Conservation (phyloP, 176 grass and related monocot genomes). For the Triticum turgidum region DNA sequence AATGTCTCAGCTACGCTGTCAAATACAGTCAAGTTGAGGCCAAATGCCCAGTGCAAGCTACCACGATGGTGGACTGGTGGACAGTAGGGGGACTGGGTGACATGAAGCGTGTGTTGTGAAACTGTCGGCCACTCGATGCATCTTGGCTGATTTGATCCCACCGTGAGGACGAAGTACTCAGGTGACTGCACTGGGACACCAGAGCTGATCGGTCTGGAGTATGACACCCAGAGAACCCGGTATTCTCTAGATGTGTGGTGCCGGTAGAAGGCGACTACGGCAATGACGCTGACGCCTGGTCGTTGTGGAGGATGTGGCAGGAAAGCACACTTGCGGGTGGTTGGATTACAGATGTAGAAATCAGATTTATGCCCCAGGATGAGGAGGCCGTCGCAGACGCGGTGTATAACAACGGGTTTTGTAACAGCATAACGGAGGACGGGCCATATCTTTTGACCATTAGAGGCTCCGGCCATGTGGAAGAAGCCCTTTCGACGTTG, state of each 20-base stretch:
- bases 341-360: too few relatives aligned
- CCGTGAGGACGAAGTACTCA: neutral
- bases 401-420: too few relatives aligned
- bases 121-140: neutral
- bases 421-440: neutral
- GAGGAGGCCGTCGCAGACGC: too few relatives aligned
- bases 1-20: neutral
- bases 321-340: too few relatives aligned
- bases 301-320: too few relatives aligned
- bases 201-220: too few relatives aligned
- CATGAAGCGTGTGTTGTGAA: neutral
- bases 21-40: neutral
- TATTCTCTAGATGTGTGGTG: neutral
- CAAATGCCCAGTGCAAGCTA: neutral
- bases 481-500: neutral
- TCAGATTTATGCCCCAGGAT: too few relatives aligned
- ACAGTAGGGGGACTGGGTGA: neutral
- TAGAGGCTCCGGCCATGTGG: neutral
- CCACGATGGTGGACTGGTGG: neutral
- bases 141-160: neutral
- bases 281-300: neutral
- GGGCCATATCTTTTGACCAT: neutral
- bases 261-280: neutral
- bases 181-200: neutral
- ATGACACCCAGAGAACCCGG: neutral